These are phyloP conservation scores for Rubroboletus pulcherrimus DNA, from an alignment of 768 basidiomycete species.

Conservation along the genomic window DNA sequence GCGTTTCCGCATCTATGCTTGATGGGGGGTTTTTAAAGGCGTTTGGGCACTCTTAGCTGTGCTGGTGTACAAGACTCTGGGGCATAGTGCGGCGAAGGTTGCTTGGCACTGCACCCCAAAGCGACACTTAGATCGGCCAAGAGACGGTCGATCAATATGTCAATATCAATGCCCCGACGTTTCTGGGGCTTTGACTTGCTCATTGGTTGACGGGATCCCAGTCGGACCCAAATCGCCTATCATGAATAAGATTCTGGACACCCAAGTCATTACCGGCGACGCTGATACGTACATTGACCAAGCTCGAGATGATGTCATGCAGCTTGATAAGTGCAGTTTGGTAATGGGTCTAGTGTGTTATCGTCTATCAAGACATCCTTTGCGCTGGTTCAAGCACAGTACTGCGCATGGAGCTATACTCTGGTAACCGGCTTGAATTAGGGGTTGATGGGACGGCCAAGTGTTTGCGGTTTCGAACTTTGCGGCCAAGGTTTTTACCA, in stretches of 20 bases:
- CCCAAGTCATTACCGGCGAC: background rate
- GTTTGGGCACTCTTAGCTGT: background rate
- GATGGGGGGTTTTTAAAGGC: background rate
- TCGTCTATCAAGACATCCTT: background rate
- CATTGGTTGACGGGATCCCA: background rate
- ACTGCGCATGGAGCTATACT: background rate
- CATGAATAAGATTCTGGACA: background rate
- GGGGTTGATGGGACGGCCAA: background rate
- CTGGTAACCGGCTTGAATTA: background rate
- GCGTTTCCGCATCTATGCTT: background rate
- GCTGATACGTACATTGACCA: background rate
- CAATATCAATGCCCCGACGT: background rate
- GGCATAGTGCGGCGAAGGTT: background rate
- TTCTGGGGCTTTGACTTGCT: background rate
- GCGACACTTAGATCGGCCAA: background rate
- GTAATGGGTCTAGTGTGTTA: background rate
- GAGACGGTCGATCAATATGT: background rate
- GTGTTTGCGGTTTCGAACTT: background rate
- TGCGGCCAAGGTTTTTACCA: background rate
- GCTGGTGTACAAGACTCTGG: background rate
- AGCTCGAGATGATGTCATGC: conserved; percentile 2
- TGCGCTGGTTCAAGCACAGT: background rate
- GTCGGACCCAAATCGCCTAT: background rate
- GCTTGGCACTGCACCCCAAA: background rate
- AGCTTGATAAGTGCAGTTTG: background rate